These are phyloP conservation scores for Corynespora cassiicola DNA, from an alignment of 2,329 filamentous ascomycete species.

Conservation along the genomic window DNA sequence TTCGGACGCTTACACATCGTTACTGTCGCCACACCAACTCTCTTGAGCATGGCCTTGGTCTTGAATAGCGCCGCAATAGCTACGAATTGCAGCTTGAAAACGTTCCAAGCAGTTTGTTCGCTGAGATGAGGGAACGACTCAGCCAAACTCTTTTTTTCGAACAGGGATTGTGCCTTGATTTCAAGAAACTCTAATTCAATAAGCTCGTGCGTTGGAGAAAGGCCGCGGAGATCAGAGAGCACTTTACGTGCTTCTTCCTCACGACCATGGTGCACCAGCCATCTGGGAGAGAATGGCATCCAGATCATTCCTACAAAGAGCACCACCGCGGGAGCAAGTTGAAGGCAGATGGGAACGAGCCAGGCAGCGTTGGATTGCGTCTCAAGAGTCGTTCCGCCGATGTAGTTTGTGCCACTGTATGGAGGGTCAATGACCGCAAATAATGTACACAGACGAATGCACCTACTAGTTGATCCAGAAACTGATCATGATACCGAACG, in stretches of 20 bases:
- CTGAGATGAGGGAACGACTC: constrained; percentile 69
- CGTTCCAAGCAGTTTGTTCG: constrained; percentile 56
- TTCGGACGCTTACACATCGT: too few relatives aligned
- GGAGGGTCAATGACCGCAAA: too few relatives aligned
- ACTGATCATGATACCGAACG: too few relatives aligned
- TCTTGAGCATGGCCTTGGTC: constrained; percentile 66
- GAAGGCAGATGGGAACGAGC: not conserved
- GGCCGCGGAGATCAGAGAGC: constrained; percentile 67
- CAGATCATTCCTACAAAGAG: constrained; percentile 2
- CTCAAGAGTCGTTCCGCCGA: constrained; percentile 1
- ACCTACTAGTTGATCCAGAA: too few relatives aligned
- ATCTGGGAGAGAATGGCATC: constrained; percentile 6
- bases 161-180: constrained; percentile 75
- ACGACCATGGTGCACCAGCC: constrained; percentile 7
- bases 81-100: constrained; percentile 71
- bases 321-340: not conserved
- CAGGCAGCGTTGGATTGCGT: not conserved
- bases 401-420: constrained; percentile 1
- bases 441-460: too few relatives aligned
- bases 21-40: constrained; percentile 63
- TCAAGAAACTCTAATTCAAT: constrained; percentile 76
- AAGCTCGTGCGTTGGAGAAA: constrained; percentile 66
- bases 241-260: too few relatives aligned
- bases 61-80: constrained; percentile 67
- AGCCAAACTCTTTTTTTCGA: constrained; percentile 72